Percentiles rank a stretch among this genome's conserved stretches.
These are phyloP conservation scores for Cercophora samala DNA, from an alignment of 495 filamentous ascomycete genomes.

Conservation along the genomic window DNA sequence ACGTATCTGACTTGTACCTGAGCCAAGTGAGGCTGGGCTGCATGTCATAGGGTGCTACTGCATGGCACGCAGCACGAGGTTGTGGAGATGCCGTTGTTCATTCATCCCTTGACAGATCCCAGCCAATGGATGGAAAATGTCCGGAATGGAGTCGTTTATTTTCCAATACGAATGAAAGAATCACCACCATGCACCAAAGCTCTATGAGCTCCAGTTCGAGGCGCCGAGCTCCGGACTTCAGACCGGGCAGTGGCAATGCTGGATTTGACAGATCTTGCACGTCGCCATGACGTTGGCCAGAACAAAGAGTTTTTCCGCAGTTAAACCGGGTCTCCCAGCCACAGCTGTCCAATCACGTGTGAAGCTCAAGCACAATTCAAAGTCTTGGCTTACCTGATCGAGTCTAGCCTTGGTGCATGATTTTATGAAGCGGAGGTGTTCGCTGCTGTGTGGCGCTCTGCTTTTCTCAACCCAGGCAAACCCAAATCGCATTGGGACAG, in stretches of 20 bases:
- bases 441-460: not conserved
- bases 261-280: not conserved
- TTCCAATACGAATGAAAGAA: no score
- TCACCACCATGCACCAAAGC: not conserved
- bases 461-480: conserved; percentile 7
- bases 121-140: not conserved
- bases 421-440: not conserved
- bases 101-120: not conserved
- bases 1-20: not conserved
- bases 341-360: conserved; percentile 1
- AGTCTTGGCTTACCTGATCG: conserved; percentile 1
- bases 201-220: not conserved
- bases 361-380: not conserved
- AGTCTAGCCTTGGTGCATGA: conserved; percentile 1
- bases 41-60: not conserved
- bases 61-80: not conserved
- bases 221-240: not conserved
- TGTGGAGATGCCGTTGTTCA: not conserved
- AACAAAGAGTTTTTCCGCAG: conserved; percentile 11
- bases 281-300: conserved; percentile 9
- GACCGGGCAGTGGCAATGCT: not conserved
- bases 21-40: not conserved
- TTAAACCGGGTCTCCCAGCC: not conserved
- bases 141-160: not conserved
- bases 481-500: not conserved